Base-by-base conservation (phyloP, 257 asterid genomes). In the Rehmannia glutinosa region DNA sequence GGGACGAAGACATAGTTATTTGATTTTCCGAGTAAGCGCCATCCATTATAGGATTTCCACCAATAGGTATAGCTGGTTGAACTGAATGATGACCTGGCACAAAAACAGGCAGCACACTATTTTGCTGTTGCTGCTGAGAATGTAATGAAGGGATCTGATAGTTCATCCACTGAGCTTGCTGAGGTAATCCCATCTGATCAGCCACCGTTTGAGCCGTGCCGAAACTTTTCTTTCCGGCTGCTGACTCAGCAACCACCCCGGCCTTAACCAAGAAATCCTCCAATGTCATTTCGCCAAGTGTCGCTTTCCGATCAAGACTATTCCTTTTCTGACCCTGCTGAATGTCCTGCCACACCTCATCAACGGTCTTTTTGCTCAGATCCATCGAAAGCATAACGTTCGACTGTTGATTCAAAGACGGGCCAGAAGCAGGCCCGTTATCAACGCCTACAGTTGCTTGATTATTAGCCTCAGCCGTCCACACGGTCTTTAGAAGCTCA, bases 261-360 rank as follows among this genome's bases (percentile, higher is more conserved):
- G 98, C 98, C 84, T 84, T 92, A 43, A 90, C 92, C 87, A 92
- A 80, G 76, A 92, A 92, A 41, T 92, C 98, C 83, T 90, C 98
- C 63, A 92, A 77, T 1, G 97, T 90, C 79, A 87, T 87, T 72
- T 90, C 98, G 11, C 98, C 96, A 6, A 90, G 87, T 21, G 95
- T 84, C 19, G 78, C 39, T 60, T 78, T 83, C 82, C 89, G 77
- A 35, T 84, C 94, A 58, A 80, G 83, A 65, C 61, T 79, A 60
- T 76, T 69, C 73, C 75, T 74, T 27, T 75, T 76, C 59, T 83
- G 84, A 71, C 82, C 97, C 68, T 76, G 82, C 81, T 90, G 95
- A 66, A 93, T 93, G 56, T 79, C 95, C 58, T 82, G 91, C 98
- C 98, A 93, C 74, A 93, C 96, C 82, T 93, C 95, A 68, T 93